These are phyloP conservation scores for Crepidotus variabilis DNA, from an alignment of 768 basidiomycete species.

Conservation along the genomic window DNA sequence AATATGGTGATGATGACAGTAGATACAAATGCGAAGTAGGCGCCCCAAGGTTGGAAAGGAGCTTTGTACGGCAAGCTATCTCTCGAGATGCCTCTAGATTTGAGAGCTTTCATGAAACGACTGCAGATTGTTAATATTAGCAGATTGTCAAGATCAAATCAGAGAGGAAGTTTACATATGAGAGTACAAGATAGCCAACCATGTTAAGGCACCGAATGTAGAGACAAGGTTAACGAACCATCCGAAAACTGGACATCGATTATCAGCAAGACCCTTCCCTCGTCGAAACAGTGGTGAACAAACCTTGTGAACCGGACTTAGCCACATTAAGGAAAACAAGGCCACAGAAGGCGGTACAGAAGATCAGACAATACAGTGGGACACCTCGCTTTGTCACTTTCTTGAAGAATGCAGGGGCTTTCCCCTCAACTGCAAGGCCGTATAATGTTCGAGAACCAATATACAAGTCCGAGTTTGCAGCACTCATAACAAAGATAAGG, in stretches of 20 bases:
- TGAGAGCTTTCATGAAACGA: constrained; percentile 41
- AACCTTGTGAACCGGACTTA: constrained; percentile 48
- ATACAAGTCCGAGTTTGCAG: constrained; percentile 62
- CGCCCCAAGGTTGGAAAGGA: constrained; percentile 61
- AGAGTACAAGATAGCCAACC: constrained; percentile 51
- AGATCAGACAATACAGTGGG: constrained; percentile 46
- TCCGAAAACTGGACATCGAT: constrained; percentile 39
- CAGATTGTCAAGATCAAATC: background rate
- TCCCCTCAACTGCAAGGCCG: constrained; percentile 46
- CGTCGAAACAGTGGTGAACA: constrained; percentile 19
- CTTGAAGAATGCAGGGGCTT: constrained; percentile 42
- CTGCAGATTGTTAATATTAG: constrained; percentile 20
- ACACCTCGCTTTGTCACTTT: constrained; percentile 43
- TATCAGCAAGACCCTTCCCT: background rate
- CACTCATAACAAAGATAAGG: constrained; percentile 61
- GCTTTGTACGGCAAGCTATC: constrained; percentile 47
- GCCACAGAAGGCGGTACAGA: constrained; percentile 52
- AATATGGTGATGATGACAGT: constrained; percentile 53
- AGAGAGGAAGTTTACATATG: constrained; percentile 47
- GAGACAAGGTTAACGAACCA: constrained; percentile 49
- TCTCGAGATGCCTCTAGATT: constrained; percentile 36
- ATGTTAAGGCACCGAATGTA: constrained; percentile 45
- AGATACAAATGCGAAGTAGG: constrained; percentile 52
- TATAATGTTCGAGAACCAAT: constrained; percentile 47
- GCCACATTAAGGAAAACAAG: constrained; percentile 58